Base-by-base conservation (phyloP, 1,139 yeast species). In the Debaryomyces psychrophilus region DNA sequence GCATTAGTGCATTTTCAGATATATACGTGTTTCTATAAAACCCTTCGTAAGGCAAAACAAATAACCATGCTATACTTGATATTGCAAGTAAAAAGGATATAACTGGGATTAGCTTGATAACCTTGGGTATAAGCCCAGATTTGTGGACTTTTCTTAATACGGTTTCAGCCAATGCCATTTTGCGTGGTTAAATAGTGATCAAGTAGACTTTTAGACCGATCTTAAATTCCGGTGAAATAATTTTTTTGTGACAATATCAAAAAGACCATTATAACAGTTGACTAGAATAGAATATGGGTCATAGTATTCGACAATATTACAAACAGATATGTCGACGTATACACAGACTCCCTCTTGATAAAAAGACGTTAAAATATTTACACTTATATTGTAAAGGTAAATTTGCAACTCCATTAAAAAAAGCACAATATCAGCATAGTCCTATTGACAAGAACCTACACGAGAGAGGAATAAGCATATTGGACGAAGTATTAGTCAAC, bases 1-100 rank as follows among this genome's bases (percentile, higher is more conserved):
- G 98, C 88, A 95, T 85, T 63, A 95, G 73, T 29, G 99, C 99
- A 67, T 93, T 95, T 62, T 95, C 99, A 7, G 96, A 87, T 17
- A 92, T 87, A 62, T 93, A 93, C 5, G 97, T 89, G 54, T 76
- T 71, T 46, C 97, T 74, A 61, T 74, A 90, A 62, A 88, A 89
- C 18, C 97, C 98, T 35, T 87, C 87, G 56, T 84, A 55, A 0
- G 99, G 97, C 44, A 89, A 71, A 6, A 73, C 63, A n/a, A 81
- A 66, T 39, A 93, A 69, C 89, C 96, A 86, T 0, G 70, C 66
- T 3, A 87, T 58, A 33, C 96, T 90, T 15, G 78, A 64, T 1
- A 87, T 12, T 0, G 87, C 79, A 27, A 86, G 67, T 2, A 85
- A 46, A n/a, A 83, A 50, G 1, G 96, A 85, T 1, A 90, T 49